Evolutionary conservation across 441 rosid species (phyloP).

Genomic region (Capsella rubella): DNA sequence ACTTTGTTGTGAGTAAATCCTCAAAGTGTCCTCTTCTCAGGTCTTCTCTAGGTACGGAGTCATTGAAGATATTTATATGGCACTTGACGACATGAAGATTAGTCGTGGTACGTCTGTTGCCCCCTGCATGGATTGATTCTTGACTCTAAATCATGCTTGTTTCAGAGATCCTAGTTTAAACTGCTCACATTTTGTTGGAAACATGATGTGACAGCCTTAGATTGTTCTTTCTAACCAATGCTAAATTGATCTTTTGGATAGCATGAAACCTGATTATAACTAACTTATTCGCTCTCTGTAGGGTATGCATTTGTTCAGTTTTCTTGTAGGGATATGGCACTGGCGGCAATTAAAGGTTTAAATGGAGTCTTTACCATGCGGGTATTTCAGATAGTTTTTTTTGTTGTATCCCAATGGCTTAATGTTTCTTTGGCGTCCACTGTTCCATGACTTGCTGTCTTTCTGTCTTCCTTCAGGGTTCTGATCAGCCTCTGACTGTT

Average conservation of each 20-base stretch:
- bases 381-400: slow-evolving; percentile 47
- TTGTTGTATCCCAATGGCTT: slow-evolving; percentile 18
- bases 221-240: background rate
- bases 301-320: slow-evolving; percentile 88
- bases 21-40: slow-evolving; percentile 51
- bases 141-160: slow-evolving; percentile 4
- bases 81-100: slow-evolving; percentile 70
- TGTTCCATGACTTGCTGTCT: slow-evolving; percentile 28
- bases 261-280: slow-evolving; percentile 12
- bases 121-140: slow-evolving; percentile 30
- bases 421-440: slow-evolving; percentile 18
- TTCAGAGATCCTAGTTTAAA: slow-evolving; percentile 5
- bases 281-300: slow-evolving; percentile 49
- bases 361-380: slow-evolving; percentile 77
- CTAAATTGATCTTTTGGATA: background rate
- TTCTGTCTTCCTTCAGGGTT: slow-evolving; percentile 60
- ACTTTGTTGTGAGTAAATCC: slow-evolving; percentile 23
- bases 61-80: slow-evolving; percentile 77
- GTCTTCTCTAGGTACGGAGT: slow-evolving; percentile 76
- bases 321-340: slow-evolving; percentile 81
- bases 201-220: slow-evolving; percentile 11
- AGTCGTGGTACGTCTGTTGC: slow-evolving; percentile 68
- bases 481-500: slow-evolving; percentile 82
- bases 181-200: slow-evolving; percentile 4
- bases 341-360: slow-evolving; percentile 85